A percentile compares a stretch with the other conserved stretches of the same genome.
phyloP scores from a whole-genome alignment of 306 rosid species.

The Trifolium pratense region DNA sequence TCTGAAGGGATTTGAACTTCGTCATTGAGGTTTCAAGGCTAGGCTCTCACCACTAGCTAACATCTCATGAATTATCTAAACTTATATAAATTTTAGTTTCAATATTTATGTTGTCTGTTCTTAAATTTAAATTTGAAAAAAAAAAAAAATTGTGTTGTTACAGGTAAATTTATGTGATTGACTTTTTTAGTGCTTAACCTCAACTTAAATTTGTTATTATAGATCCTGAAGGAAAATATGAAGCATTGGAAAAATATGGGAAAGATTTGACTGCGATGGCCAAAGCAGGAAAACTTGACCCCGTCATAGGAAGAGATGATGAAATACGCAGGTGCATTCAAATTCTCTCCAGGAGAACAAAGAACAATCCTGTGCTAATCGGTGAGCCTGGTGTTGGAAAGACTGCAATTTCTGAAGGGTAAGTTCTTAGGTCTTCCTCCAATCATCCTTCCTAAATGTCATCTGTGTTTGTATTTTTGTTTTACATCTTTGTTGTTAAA shows the following conservation, averaged over 20 bases:
- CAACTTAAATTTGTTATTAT: constrained; percentile 48
- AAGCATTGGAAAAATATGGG: constrained; percentile 93
- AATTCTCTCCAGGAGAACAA: constrained; percentile 97
- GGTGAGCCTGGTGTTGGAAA: constrained; percentile 99
- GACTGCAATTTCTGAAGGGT: constrained; percentile 99
- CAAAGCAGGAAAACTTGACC: constrained; percentile 92
- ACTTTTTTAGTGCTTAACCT: constrained; percentile 5
- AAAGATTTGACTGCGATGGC: constrained; percentile 99
- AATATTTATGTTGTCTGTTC: background rate
- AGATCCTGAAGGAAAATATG: constrained; percentile 99
- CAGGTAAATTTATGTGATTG: background rate
- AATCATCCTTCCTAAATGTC: constrained; percentile 22
- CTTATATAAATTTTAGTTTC: background rate
- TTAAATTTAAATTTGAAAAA: background rate
- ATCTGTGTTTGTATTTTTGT: constrained; percentile 4
- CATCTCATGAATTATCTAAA: too few relatives aligned
- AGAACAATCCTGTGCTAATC: constrained; percentile 95
- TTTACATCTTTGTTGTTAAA: background rate
- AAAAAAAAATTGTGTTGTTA: background rate
- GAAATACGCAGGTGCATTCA: constrained; percentile 99
- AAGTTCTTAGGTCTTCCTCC: constrained; percentile 44
- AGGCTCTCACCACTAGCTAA: too few relatives aligned
- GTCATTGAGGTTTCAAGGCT: too few relatives aligned
- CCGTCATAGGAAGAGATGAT: constrained; percentile 99
- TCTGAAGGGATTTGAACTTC: too few relatives aligned